Evolutionary conservation across 805 yeast genomes (phyloP).

Genomic region (Saturnispora saitoi): DNA sequence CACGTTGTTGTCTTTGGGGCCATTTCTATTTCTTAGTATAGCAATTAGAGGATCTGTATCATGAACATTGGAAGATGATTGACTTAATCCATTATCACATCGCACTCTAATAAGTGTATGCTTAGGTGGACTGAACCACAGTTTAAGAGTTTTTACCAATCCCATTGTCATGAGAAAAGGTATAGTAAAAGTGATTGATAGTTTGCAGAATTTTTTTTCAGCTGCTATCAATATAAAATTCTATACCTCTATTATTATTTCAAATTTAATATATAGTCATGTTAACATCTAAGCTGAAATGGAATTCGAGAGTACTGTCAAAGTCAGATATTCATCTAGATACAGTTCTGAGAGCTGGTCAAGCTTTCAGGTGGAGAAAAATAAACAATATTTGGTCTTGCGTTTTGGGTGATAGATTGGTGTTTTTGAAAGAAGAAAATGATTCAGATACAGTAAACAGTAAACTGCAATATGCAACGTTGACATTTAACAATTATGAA

Average conservation of each 20-base stretch:
- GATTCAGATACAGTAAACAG: slow-evolving; percentile 12
- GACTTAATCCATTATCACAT: slow-evolving; percentile 8
- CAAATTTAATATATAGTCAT: background rate
- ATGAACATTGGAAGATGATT: background rate
- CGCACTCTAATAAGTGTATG: slow-evolving; percentile 9
- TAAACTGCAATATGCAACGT: slow-evolving; percentile 42
- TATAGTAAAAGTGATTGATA: no score
- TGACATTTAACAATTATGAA: slow-evolving; percentile 18
- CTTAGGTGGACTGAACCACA: slow-evolving; percentile 4
- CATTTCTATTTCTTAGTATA: background rate
- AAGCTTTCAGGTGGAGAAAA: slow-evolving; percentile 72
- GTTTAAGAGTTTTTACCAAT: background rate
- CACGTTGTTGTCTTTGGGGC: background rate
- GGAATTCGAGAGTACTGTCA: slow-evolving; percentile 3
- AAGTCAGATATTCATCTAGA: slow-evolving; percentile 48
- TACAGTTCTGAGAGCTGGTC: slow-evolving; percentile 74
- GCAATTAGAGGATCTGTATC: background rate
- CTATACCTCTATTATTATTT: no score
- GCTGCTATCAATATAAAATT: no score
- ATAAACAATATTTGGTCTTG: slow-evolving; percentile 59
- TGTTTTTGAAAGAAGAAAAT: slow-evolving; percentile 38
- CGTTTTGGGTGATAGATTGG: slow-evolving; percentile 47
- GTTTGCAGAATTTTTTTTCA: no score
- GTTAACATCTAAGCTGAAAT: background rate
- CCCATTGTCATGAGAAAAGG: no score